Evolutionary conservation across 192 early-diverging fungal species (phyloP).

Genomic region (Gigaspora rosea): DNA sequence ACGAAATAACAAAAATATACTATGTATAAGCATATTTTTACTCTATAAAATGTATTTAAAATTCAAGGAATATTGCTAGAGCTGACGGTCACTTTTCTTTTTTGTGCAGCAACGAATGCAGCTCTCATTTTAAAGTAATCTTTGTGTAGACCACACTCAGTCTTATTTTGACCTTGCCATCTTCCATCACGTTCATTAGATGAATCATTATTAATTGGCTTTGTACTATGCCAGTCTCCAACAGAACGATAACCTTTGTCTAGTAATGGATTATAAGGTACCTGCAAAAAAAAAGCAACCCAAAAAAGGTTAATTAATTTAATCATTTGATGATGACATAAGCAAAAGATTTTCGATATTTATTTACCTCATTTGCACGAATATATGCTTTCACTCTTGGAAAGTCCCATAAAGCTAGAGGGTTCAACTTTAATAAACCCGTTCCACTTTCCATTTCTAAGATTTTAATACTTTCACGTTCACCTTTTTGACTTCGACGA

Average conservation of each 20-base stretch:
- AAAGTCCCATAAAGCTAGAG: constrained; percentile 89
- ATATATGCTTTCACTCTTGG: constrained; percentile 87
- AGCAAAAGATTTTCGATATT: background rate
- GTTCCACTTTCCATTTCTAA: constrained; percentile 78
- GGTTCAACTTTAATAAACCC: constrained; percentile 88
- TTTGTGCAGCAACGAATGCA: constrained; percentile 66
- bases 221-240: constrained; percentile 92
- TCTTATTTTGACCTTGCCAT: constrained; percentile 86
- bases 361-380: constrained; percentile 61
- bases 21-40: too few species aligned
- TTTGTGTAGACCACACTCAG: constrained; percentile 95
- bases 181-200: constrained; percentile 85
- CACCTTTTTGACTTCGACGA: constrained; percentile 82
- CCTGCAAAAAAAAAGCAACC: constrained; percentile 36
- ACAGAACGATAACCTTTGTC: constrained; percentile 91
- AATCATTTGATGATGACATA: background rate
- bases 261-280: constrained; percentile 88
- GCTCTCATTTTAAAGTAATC: constrained; percentile 94
- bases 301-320: background rate
- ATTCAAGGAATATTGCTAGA: too few species aligned
- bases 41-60: too few species aligned
- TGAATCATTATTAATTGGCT: constrained; percentile 59
- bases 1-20: too few species aligned
- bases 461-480: constrained; percentile 73
- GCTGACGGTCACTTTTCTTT: background rate